Percentiles rank a stretch among this genome's conserved stretches.
Evolutionary conservation across 257 asterid species (phyloP).

Genomic region (Sherardia arvensis): DNA sequence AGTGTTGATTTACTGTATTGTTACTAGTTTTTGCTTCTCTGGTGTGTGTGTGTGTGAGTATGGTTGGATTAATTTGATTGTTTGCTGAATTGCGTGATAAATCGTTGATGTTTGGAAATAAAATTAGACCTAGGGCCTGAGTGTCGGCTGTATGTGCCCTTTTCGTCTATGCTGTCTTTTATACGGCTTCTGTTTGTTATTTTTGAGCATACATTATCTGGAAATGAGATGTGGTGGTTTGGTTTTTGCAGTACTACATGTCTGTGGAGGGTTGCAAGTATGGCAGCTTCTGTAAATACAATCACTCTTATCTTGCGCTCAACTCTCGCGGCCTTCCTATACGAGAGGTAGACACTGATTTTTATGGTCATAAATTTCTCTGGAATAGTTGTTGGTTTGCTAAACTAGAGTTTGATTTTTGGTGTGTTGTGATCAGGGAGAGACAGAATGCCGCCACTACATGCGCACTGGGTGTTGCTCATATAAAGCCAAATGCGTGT

Average conservation of each 20-base stretch:
- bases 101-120: not conserved
- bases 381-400: not conserved
- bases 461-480: constrained; percentile 35
- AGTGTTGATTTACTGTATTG: not conserved
- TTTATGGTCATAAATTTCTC: not conserved
- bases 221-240: not conserved
- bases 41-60: too few relatives aligned
- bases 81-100: not conserved
- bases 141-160: not conserved
- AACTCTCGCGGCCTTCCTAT: constrained; percentile 75
- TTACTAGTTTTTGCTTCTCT: not conserved
- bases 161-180: not conserved
- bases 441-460: constrained; percentile 31
- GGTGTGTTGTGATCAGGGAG: constrained; percentile 20
- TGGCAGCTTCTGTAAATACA: constrained; percentile 57
- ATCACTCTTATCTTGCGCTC: constrained; percentile 37
- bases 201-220: not conserved
- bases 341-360: constrained; percentile 39
- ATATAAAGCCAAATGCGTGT: constrained; percentile 25
- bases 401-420: not conserved
- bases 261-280: constrained; percentile 72
- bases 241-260: constrained; percentile 55
- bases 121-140: not conserved
- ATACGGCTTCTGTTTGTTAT: not conserved
- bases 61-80: not conserved